Percentiles rank a stretch among this genome's conserved stretches.
Conservation (phyloP, 225 moss, liverwort and hornwort species). For the Climacium dendroides region DNA sequence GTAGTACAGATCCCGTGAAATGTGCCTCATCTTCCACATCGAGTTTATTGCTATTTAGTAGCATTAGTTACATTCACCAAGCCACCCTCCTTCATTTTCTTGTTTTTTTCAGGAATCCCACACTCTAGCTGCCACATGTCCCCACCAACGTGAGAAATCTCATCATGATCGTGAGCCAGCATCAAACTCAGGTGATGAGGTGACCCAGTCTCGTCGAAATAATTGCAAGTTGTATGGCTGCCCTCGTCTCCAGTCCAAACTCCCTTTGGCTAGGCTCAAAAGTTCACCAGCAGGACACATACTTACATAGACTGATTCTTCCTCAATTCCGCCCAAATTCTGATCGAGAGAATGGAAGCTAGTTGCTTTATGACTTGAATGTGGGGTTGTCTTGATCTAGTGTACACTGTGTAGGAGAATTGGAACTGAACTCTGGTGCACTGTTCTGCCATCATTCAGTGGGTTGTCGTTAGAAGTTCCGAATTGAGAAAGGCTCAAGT, state of each 20-base stretch:
- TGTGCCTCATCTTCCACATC: neutral
- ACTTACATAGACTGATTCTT: neutral
- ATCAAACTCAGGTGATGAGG: neutral
- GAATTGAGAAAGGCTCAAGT: neutral
- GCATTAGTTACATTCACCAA: neutral
- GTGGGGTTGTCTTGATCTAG: neutral
- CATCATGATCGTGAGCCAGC: neutral
- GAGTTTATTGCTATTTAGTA: neutral
- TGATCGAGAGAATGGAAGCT: neutral
- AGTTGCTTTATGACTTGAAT: neutral
- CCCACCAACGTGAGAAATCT: neutral
- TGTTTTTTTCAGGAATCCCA: no score
- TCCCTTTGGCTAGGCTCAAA: neutral
- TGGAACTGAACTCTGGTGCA: neutral
- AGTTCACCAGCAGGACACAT: neutral
- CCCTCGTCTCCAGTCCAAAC: neutral
- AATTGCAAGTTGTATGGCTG: neutral
- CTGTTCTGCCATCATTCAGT: neutral
- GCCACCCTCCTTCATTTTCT: neutral
- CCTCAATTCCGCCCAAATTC: neutral
- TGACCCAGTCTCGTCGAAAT: neutral
- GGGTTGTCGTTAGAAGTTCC: neutral
- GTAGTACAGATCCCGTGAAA: neutral
- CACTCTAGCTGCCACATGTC: neutral
- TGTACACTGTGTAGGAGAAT: neutral